Conservation (phyloP, 768 basidiomycete genomes). For the Amanita rimosa region DNA sequence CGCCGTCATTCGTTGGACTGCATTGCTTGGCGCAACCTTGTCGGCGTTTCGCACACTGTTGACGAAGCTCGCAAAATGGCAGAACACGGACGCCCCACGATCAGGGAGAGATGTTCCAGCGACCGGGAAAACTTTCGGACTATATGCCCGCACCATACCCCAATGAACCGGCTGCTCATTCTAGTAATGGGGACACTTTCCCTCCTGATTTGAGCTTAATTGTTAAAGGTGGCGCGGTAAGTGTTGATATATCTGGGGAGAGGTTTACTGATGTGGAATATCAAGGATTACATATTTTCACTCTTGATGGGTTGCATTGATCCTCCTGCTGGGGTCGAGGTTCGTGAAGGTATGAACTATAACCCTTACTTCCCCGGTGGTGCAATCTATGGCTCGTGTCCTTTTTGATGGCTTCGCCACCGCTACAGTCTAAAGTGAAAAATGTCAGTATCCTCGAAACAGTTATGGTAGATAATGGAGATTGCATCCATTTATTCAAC, state of each 20-base stretch:
- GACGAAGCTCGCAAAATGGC: slow-evolving; percentile 87
- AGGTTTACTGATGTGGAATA: not conserved
- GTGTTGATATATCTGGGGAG: slow-evolving; percentile 20
- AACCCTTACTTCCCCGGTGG: slow-evolving; percentile 99
- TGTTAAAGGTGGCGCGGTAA: slow-evolving; percentile 89
- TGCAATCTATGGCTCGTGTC: slow-evolving; percentile 94
- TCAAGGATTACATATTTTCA: slow-evolving; percentile 92
- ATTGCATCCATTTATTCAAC: no score
- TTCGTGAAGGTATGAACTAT: slow-evolving; percentile 98
- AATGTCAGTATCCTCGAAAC: no score
- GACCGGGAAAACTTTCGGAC: slow-evolving; percentile 96
- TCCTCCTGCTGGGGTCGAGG: slow-evolving; percentile 88
- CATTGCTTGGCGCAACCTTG: slow-evolving; percentile 99
- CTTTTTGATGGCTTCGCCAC: slow-evolving; percentile 93
- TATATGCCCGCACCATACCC: slow-evolving; percentile 94
- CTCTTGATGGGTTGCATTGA: slow-evolving; percentile 96
- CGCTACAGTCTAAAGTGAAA: no score
- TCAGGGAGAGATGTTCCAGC: slow-evolving; percentile 96
- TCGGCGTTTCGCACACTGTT: slow-evolving; percentile 93
- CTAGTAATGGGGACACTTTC: slow-evolving; percentile 87
- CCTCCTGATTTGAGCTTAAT: slow-evolving; percentile 97
- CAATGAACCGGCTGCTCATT: slow-evolving; percentile 95
- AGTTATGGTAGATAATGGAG: no score
- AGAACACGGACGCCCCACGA: slow-evolving; percentile 93
- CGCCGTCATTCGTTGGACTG: slow-evolving; percentile 96